A percentile compares a stretch with the other conserved stretches of the same genome.
Conservation (phyloP, 345 rosid genomes). For the Lumnitzera littorea region DNA sequence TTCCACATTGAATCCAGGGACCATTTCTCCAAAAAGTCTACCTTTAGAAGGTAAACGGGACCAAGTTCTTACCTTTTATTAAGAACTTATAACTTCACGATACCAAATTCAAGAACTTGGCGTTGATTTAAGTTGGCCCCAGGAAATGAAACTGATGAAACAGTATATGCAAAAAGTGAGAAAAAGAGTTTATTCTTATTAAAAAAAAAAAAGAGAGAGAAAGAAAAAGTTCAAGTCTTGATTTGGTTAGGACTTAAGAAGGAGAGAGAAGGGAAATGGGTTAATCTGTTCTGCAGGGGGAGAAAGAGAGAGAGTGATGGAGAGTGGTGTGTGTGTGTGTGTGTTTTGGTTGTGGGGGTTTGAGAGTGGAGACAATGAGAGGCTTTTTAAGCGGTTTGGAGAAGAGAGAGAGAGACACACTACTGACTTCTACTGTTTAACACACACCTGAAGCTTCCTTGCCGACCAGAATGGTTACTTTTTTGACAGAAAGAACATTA, state of each 20-base stretch:
- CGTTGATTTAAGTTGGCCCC: background rate
- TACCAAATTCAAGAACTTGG: too few relatives aligned
- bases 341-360: background rate
- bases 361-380: conserved; percentile 1
- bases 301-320: background rate
- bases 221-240: background rate
- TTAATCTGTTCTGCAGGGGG: background rate
- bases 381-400: conserved; percentile 10
- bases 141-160: background rate
- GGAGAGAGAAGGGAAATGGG: background rate
- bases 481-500: background rate
- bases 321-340: too few relatives aligned
- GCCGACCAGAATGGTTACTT: conserved; percentile 21
- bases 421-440: conserved; percentile 5
- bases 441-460: conserved; percentile 13
- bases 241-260: background rate
- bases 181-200: too few relatives aligned
- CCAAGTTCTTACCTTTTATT: too few relatives aligned
- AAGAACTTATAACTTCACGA: too few relatives aligned
- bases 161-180: background rate
- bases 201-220: background rate
- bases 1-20: too few relatives aligned
- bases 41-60: too few relatives aligned
- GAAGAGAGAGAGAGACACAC: conserved; percentile 6
- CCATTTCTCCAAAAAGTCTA: too few relatives aligned